Percentiles rank a stretch among this genome's conserved stretches.
Evolutionary conservation across 1,284 basidiomycete genomes (phyloP).

Genomic region (Rhodotorula sp.): DNA sequence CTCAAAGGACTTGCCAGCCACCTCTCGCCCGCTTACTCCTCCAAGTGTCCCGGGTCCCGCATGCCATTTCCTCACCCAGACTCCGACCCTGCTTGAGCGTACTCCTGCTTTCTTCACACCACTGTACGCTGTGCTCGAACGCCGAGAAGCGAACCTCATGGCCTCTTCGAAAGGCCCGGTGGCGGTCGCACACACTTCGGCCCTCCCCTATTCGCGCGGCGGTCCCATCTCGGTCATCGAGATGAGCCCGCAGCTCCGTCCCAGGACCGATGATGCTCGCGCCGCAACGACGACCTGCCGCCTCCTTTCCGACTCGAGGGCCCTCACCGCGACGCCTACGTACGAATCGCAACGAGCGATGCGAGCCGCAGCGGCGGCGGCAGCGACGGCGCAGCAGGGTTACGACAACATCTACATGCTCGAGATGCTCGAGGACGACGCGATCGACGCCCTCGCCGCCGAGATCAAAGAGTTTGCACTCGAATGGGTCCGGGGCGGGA

Average conservation of each 20-base stretch:
- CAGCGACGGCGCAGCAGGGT: neutral
- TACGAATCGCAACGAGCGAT: neutral
- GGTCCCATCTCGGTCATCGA: neutral
- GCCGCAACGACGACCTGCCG: neutral
- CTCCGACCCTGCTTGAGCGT: no score
- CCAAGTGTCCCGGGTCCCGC: neutral
- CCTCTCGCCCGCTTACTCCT: neutral
- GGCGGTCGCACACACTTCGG: neutral
- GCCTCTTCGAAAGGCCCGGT: neutral
- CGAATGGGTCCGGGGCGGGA: neutral
- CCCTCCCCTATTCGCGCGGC: neutral
- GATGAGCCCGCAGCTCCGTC: neutral
- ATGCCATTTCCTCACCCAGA: neutral
- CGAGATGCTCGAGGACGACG: constrained; percentile 12
- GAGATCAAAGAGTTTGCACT: constrained; percentile 5
- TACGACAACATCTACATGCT: constrained; percentile 2
- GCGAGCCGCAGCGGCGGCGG: neutral
- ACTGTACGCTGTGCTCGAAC: neutral
- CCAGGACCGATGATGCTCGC: neutral
- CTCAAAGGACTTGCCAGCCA: neutral
- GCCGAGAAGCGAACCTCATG: neutral
- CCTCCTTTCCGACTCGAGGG: neutral
- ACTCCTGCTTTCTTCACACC: neutral
- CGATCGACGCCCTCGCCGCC: constrained; percentile 7
- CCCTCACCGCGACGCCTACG: neutral